Base-by-base conservation (phyloP, 2,329 filamentous ascomycete species). In the Tolypocladium tundrense region DNA sequence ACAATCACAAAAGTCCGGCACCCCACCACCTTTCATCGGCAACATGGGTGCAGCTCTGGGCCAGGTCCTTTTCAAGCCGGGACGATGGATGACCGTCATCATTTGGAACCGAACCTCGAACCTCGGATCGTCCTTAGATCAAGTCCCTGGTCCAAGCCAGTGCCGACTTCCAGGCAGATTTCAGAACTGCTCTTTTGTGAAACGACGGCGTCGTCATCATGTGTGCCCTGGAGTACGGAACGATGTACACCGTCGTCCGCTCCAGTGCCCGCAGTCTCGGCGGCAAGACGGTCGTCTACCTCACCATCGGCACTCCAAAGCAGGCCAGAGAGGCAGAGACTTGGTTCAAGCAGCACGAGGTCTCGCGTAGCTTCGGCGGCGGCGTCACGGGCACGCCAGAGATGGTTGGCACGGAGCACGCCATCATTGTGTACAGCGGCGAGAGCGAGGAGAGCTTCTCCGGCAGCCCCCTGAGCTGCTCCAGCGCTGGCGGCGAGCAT, bases 301-400 rank as follows among this genome's bases (percentile, higher is more conserved):
- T 69, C 35, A 68, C 65, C 58, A 68, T 67, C 31, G 31, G 31
- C 31, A 2, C 31, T 33, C 31, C 31, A 33, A 33, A 33, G 31
- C 31, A 33, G 31, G 31, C 31, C 31, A 33, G 60, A 65, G 58
- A 63, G 3, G 62, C 65, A 58, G 59, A 61, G 9, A n/a, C 40
- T 1, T 59, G 57, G 50, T 48, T 66, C 41, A 60, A 59, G 39
- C 24, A 40, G 14, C 54, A 58, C 33, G 62, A 62, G 5, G 31
- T 6, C 31, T 7, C 63, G 1, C 40, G 40, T 27, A 69, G 68
- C 58, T 63, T 67, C 37, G 68, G 69, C 61, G 67, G 68, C 50
- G 67, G 62, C 40, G 62, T 69, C 57, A 67, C 69, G 65, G 66
- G 66, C 4, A 66, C 66, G 3, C 66, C 67, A 37, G 60, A 66